Evolutionary conservation across 257 asterid species (phyloP), one percentile per base, ranked within the genome.

Genomic region (Avicennia marina): DNA sequence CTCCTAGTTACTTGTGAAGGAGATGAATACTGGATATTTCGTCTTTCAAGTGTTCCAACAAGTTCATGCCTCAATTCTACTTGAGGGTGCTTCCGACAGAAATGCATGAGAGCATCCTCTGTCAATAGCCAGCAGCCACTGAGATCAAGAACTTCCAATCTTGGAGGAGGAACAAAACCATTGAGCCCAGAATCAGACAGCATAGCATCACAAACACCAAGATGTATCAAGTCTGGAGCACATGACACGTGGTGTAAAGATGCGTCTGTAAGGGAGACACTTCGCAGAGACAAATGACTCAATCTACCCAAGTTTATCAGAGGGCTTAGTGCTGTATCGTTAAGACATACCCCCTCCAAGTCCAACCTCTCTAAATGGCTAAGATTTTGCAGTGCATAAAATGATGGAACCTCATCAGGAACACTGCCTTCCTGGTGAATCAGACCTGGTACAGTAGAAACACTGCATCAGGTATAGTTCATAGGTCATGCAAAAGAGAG

Each of bases 111-210:
- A 63, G 16, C 71, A 20, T 78, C 89, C 69, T 71, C 60, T 0
- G 95, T 83, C 66, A 93, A 42, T 29, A 93, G 87, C 98, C 98
- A 89, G 75, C 95, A 83, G 50, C 97, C 98, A 60, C 77, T 74
- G 63, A 89, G 80, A 76, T 93, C 98, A 55, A 93, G 75, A 46
- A 75, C 73, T 69, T 58, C 66, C 69, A 93, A 57, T n/a, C 70
- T 55, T 36, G 80, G 60, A 12, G 91, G 87, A 24, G 95, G 95
- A 58, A 56, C 31, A 33, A 88, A 85, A 18, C 42, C 51, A 40
- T 66, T 40, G 19, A 91, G 77, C 50, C 94, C 97, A 1, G 77
- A 44, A 77, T 74, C 56, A 4, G 87, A 81, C 64, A 89, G 68
- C 56, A 89, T 80, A 26, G 82, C 85, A 71, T 84, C 87, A 47